These are phyloP conservation scores for Zygnema circumcarinatum DNA, from an alignment of 139 green algal species.

Conservation along the genomic window DNA sequence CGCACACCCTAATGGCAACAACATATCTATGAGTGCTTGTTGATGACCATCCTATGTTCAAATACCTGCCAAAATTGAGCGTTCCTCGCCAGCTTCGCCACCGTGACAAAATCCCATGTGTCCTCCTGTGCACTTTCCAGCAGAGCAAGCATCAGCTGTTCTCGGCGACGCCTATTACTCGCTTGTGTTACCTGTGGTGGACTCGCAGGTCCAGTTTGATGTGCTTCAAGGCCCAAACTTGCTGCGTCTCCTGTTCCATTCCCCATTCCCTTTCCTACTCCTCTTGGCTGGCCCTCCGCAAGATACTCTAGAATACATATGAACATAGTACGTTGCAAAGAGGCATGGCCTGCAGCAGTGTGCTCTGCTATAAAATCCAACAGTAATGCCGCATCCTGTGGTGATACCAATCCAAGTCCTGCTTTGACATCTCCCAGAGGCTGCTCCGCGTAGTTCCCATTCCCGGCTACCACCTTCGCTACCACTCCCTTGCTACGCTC, in stretches of 20 bases:
- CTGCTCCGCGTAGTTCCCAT: not conserved
- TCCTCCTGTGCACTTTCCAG: constrained; percentile 5
- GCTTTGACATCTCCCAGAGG: not conserved
- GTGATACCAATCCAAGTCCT: not conserved
- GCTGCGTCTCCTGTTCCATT: not conserved
- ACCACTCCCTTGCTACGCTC: not conserved
- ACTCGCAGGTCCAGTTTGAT: not conserved
- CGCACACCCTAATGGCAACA: too few species aligned
- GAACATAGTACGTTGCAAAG: constrained; percentile 8
- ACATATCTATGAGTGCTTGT: too few species aligned
- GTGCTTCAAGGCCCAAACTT: too few species aligned
- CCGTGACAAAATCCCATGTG: not conserved
- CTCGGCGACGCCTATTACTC: not conserved
- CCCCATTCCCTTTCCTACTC: constrained; percentile 6
- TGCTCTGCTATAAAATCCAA: constrained; percentile 32
- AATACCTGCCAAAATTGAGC: constrained; percentile 31
- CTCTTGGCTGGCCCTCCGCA: not conserved
- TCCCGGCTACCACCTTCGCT: not conserved
- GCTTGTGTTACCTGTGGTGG: not conserved
- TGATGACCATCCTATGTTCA: too few species aligned
- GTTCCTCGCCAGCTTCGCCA: not conserved
- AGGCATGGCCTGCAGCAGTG: constrained; percentile 9
- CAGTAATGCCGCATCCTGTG: not conserved
- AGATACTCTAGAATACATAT: constrained; percentile 39
- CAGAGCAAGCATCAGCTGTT: constrained; percentile 33